A percentile compares a stretch with the other conserved stretches of the same genome.
These are phyloP conservation scores for Coemansia aciculifera DNA, from an alignment of 192 early-diverging fungal genomes.

Conservation along the genomic window DNA sequence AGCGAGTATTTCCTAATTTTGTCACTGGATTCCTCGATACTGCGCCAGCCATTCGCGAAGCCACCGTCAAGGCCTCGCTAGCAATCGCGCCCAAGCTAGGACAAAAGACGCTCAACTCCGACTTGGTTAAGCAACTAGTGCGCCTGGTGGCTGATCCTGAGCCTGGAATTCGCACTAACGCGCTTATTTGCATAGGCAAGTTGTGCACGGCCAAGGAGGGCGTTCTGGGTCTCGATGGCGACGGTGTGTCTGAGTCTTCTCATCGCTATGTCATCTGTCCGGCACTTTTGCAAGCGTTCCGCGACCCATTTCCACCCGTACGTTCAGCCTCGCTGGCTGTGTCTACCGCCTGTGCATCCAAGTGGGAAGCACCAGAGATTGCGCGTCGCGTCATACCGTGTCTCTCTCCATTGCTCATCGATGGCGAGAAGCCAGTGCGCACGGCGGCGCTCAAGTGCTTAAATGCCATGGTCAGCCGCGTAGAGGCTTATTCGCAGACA, in stretches of 20 bases:
- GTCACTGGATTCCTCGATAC: slow-evolving; percentile 87
- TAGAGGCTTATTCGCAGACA: slow-evolving; percentile 65
- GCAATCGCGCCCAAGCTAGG: slow-evolving; percentile 69
- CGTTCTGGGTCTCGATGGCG: slow-evolving; percentile 29
- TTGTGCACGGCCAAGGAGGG: slow-evolving; percentile 64
- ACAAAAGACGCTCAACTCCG: slow-evolving; percentile 61
- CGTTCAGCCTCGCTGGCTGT: slow-evolving; percentile 80
- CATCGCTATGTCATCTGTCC: slow-evolving; percentile 78
- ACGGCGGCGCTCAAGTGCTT: slow-evolving; percentile 79
- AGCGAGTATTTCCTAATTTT: slow-evolving; percentile 87
- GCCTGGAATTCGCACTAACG: slow-evolving; percentile 95
- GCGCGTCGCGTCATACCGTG: slow-evolving; percentile 74
- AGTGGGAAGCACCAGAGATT: slow-evolving; percentile 67
- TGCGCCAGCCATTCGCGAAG: slow-evolving; percentile 87
- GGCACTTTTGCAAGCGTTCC: slow-evolving; percentile 77
- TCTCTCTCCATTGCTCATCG: slow-evolving; percentile 52
- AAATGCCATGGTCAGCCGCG: slow-evolving; percentile 63
- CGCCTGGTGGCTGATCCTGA: slow-evolving; percentile 88
- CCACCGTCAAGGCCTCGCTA: slow-evolving; percentile 83
- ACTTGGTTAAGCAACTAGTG: slow-evolving; percentile 83
- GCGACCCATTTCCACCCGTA: slow-evolving; percentile 88
- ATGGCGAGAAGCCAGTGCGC: slow-evolving; percentile 65
- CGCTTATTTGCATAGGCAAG: slow-evolving; percentile 94
- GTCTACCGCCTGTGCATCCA: slow-evolving; percentile 69
- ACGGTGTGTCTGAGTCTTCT: slow-evolving; percentile 67